phyloP scores from a whole-genome alignment of 2,329 filamentous ascomycete species.

The Exophiala alcalophila region DNA sequence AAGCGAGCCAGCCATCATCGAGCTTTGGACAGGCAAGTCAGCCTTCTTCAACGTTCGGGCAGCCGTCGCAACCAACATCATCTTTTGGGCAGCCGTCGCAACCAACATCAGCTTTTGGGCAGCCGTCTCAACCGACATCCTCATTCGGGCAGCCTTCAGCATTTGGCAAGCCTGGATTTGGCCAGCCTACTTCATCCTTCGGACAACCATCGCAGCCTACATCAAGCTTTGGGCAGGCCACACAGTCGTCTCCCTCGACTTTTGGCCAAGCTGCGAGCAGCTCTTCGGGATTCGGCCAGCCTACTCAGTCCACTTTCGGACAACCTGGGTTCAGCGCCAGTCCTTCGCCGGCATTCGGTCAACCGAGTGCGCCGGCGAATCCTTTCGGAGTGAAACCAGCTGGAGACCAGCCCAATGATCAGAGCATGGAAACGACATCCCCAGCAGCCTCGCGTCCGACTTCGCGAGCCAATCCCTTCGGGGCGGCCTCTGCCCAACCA shows the following conservation, averaged over 20 bases:
- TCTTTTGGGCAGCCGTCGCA: conserved; percentile 30
- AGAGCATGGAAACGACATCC: conserved; percentile 25
- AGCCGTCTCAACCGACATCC: conserved; percentile 8
- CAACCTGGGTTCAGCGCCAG: conserved; percentile 42
- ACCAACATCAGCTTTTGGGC: conserved; percentile 20
- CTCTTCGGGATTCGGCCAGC: conserved; percentile 31
- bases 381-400: conserved; percentile 36
- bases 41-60: conserved; percentile 24
- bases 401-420: conserved; percentile 19
- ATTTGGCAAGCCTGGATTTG: conserved; percentile 18
- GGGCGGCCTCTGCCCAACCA: conserved; percentile 29
- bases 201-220: conserved; percentile 18
- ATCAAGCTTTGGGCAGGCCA: conserved; percentile 31
- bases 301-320: conserved; percentile 25
- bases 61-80: conserved; percentile 24
- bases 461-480: conserved; percentile 32
- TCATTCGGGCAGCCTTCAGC: conserved; percentile 15
- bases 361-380: conserved; percentile 43
- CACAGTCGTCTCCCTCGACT: conserved; percentile 39
- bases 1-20: conserved; percentile 17
- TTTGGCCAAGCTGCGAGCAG: conserved; percentile 34
- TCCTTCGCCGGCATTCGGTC: conserved; percentile 34
- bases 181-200: conserved; percentile 14
- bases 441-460: conserved; percentile 36
- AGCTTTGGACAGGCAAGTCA: conserved; percentile 18